Conservation (phyloP, 2,329 filamentous ascomycete genomes). For the Talaromyces piceae region DNA sequence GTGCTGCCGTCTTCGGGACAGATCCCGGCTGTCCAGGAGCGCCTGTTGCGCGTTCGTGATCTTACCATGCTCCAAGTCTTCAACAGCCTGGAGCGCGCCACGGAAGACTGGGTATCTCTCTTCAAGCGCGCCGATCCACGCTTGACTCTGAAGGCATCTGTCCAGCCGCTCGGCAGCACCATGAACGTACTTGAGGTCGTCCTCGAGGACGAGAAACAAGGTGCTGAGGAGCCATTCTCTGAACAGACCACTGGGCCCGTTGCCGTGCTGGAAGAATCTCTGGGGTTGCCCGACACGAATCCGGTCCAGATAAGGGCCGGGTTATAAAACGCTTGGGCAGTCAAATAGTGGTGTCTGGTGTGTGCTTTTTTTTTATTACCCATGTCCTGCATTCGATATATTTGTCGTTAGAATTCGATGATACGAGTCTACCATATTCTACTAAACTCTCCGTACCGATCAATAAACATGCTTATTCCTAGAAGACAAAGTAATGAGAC, state of each 20-base stretch:
- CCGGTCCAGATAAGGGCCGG: not conserved
- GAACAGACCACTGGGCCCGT: not conserved
- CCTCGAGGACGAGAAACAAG: not conserved
- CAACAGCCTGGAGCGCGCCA: constrained; percentile 25
- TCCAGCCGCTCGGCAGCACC: constrained; percentile 16
- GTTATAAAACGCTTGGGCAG: too few relatives aligned
- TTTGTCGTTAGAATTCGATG: not conserved
- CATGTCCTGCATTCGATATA: not conserved
- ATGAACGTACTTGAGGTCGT: constrained; percentile 14
- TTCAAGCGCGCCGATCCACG: constrained; percentile 16
- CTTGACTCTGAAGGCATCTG: constrained; percentile 9
- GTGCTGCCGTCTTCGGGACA: constrained; percentile 19
- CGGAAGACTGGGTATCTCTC: constrained; percentile 21
- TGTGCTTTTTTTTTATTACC: not conserved
- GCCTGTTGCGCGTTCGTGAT: constrained; percentile 23
- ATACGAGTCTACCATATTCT: too few relatives aligned
- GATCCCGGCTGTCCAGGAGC: constrained; percentile 13
- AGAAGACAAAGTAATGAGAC: too few relatives aligned
- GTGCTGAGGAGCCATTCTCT: not conserved
- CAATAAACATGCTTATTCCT: too few relatives aligned
- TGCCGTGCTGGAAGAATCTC: not conserved
- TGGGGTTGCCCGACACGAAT: not conserved
- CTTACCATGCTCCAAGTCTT: constrained; percentile 27
- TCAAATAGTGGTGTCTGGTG: not conserved
- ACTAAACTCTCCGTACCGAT: too few relatives aligned